Percentiles rank a stretch among this genome's conserved stretches.
phyloP scores from a whole-genome alignment of 768 basidiomycete species.

The Brasilioporus rufonigricans region DNA sequence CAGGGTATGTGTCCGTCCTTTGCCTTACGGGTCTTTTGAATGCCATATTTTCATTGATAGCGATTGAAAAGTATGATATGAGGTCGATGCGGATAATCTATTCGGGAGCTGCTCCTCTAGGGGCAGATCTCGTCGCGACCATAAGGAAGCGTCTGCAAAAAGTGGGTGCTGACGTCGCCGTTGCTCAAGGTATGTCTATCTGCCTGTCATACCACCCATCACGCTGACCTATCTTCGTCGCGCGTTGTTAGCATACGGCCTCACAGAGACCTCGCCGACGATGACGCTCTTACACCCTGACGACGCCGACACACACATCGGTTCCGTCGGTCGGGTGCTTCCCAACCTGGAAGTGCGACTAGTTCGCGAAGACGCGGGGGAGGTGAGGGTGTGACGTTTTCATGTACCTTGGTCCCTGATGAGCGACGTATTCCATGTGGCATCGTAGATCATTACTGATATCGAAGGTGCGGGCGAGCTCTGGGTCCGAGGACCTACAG shows the following conservation, averaged over 20 bases:
- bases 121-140: conserved; percentile 54
- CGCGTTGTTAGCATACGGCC: conserved; percentile 57
- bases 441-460: conserved; percentile 23
- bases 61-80: conserved; percentile 65
- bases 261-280: conserved; percentile 82
- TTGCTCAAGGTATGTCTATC: conserved; percentile 49
- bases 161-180: conserved; percentile 39
- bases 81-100: conserved; percentile 54
- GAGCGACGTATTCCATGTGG: neutral
- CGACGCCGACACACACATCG: conserved; percentile 48
- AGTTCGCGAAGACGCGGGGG: conserved; percentile 59
- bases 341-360: conserved; percentile 77
- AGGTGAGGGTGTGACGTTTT: conserved; percentile 18
- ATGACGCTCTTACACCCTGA: conserved; percentile 52
- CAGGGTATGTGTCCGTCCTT: conserved; percentile 42
- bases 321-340: conserved; percentile 66
- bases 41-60: conserved; percentile 29
- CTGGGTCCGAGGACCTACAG: conserved; percentile 72
- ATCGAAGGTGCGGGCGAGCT: conserved; percentile 64
- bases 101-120: conserved; percentile 82
- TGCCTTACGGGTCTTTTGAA: neutral
- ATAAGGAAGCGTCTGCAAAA: conserved; percentile 41
- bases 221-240: neutral
- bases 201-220: too few relatives aligned
- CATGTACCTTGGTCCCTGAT: neutral